Percentiles rank a stretch among this genome's conserved stretches.
These are phyloP conservation scores for Stagonosporopsis cucurbitacearum DNA, from an alignment of 2,329 filamentous ascomycete species.

Conservation along the genomic window DNA sequence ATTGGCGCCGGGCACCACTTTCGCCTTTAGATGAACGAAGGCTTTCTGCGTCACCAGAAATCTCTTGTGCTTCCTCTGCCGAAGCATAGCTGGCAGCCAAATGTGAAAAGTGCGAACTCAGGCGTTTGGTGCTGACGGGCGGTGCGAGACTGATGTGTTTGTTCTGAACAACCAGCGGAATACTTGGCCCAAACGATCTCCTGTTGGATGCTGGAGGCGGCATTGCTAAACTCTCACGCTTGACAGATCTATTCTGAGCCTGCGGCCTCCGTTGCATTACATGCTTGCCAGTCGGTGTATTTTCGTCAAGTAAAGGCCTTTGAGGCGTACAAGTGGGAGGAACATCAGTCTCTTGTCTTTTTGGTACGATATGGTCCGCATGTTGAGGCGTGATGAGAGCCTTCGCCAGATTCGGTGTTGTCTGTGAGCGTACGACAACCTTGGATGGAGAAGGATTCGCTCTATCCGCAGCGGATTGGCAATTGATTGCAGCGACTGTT, in stretches of 20 bases:
- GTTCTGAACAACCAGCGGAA: constrained; percentile 16
- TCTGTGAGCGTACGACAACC: constrained; percentile 35
- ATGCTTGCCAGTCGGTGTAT: constrained; percentile 26
- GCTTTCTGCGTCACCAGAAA: not conserved
- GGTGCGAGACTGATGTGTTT: constrained; percentile 26
- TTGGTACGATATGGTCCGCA: constrained; percentile 26
- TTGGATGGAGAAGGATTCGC: constrained; percentile 21
- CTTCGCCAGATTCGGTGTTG: constrained; percentile 40
- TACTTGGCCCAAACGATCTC: constrained; percentile 23
- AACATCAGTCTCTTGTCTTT: constrained; percentile 24
- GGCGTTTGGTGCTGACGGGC: constrained; percentile 23
- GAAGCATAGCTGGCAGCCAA: constrained; percentile 26
- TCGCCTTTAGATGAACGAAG: constrained; percentile 1
- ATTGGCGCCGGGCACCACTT: constrained; percentile 19
- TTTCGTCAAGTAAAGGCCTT: constrained; percentile 28
- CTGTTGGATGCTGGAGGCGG: constrained; percentile 21
- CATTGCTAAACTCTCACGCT: constrained; percentile 27
- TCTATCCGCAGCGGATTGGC: constrained; percentile 20
- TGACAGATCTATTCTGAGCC: constrained; percentile 27
- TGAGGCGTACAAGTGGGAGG: constrained; percentile 13
- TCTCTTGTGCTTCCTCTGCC: constrained; percentile 9
- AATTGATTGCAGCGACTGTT: constrained; percentile 27
- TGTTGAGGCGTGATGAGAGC: constrained; percentile 15
- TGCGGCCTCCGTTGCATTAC: constrained; percentile 26
- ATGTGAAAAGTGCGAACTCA: constrained; percentile 24